These are phyloP conservation scores for Actinomucor elegans DNA, from an alignment of 371 early-diverging fungal genomes.

Conservation along the genomic window DNA sequence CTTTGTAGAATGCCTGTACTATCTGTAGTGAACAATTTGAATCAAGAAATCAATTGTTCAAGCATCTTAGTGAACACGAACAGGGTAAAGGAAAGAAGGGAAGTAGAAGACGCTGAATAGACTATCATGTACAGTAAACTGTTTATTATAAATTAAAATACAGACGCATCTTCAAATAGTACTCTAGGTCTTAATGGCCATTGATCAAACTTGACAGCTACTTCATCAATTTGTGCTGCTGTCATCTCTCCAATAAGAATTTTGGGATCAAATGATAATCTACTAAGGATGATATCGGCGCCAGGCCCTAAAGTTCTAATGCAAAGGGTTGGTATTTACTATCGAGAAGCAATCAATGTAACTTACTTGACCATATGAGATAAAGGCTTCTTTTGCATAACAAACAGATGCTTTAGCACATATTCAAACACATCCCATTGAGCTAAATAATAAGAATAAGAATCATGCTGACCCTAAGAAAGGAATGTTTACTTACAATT, in stretches of 20 bases:
- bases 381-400: conserved; percentile 42
- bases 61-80: conserved; percentile 58
- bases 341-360: not conserved
- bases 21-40: conserved; percentile 63
- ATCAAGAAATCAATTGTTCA: conserved; percentile 71
- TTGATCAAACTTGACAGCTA: conserved; percentile 59
- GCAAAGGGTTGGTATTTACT: not conserved
- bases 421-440: conserved; percentile 61
- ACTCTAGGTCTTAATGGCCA: conserved; percentile 61
- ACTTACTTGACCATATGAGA: conserved; percentile 56
- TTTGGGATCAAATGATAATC: conserved; percentile 53
- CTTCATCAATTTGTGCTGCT: conserved; percentile 54
- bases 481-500: conserved; percentile 29
- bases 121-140: not conserved
- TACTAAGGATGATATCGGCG: conserved; percentile 57
- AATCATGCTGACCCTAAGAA: not conserved
- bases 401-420: conserved; percentile 55
- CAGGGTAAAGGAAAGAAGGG: conserved; percentile 9
- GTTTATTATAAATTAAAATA: not conserved
- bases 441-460: conserved; percentile 26
- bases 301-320: conserved; percentile 59
- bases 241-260: conserved; percentile 51
- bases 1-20: conserved; percentile 52
- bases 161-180: conserved; percentile 40
- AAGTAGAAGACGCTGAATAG: conserved; percentile 15